Conservation (phyloP, 768 basidiomycete species). For the Exsudoporus frostii region DNA sequence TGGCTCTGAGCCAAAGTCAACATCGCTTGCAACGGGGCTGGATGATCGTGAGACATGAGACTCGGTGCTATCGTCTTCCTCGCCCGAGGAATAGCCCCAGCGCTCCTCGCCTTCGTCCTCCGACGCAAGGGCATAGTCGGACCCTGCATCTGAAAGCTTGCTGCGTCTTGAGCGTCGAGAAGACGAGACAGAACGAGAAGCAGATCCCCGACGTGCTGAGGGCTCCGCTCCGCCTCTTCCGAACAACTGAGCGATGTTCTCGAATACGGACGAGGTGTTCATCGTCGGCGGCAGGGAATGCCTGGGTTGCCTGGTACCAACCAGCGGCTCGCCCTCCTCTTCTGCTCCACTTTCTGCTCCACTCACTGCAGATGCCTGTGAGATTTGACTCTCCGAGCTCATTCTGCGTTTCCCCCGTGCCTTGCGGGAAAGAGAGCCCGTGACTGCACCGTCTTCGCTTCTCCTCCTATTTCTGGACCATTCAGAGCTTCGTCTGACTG, state of each 20-base stretch:
- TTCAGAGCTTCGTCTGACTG: slow-evolving; percentile 52
- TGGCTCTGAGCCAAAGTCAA: slow-evolving; percentile 71
- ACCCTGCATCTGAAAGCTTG: slow-evolving; percentile 53
- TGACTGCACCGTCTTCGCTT: slow-evolving; percentile 41
- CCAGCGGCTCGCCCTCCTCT: slow-evolving; percentile 33
- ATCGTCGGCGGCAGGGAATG: slow-evolving; percentile 37
- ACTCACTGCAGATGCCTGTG: slow-evolving; percentile 42
- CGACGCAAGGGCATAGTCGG: slow-evolving; percentile 53
- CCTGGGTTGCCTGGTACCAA: slow-evolving; percentile 30
- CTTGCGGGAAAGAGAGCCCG: slow-evolving; percentile 30
- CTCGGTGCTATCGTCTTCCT: slow-evolving; percentile 55
- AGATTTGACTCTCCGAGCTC: slow-evolving; percentile 39
- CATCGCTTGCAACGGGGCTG: slow-evolving; percentile 45
- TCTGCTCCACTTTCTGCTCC: slow-evolving; percentile 37
- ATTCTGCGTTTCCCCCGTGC: slow-evolving; percentile 38
- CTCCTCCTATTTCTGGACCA: slow-evolving; percentile 48
- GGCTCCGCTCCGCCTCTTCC: slow-evolving; percentile 44
- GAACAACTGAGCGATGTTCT: slow-evolving; percentile 68
- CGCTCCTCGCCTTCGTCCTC: slow-evolving; percentile 66
- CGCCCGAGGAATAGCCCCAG: slow-evolving; percentile 93
- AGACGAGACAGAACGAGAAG: slow-evolving; percentile 52
- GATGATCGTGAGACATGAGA: slow-evolving; percentile 21
- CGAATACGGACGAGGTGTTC: slow-evolving; percentile 49
- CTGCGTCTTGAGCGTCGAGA: slow-evolving; percentile 49
- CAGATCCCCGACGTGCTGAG: slow-evolving; percentile 47